These are phyloP conservation scores for Fusarium anthophilum DNA, from an alignment of 2,329 filamentous ascomycete genomes.

Conservation along the genomic window DNA sequence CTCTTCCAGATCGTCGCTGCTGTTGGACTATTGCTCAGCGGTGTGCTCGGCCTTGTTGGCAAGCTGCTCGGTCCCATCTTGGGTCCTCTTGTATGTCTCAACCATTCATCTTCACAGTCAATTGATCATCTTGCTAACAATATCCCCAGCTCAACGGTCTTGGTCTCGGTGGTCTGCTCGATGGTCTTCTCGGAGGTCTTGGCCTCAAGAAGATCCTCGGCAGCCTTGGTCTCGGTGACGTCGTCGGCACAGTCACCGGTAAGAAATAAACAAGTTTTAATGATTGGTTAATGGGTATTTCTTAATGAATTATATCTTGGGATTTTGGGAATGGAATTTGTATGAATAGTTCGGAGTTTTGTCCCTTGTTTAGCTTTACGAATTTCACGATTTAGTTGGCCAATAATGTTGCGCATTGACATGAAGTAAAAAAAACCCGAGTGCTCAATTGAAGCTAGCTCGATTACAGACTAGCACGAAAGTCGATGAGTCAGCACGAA, in stretches of 20 bases:
- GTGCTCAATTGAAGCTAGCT: background rate
- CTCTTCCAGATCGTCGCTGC: conserved; percentile 92
- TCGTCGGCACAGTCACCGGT: conserved; percentile 55
- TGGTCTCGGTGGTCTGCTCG: conserved; percentile 83
- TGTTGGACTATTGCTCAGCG: conserved; percentile 82
- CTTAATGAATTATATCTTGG: conserved; percentile 13
- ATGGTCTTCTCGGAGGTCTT: conserved; percentile 79
- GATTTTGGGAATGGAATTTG: background rate
- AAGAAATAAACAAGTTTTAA: conserved; percentile 24
- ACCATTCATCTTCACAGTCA: background rate
- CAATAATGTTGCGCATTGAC: conserved; percentile 4
- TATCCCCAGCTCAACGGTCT: conserved; percentile 71
- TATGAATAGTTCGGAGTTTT: conserved; percentile 26
- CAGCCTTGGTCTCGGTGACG: conserved; percentile 71
- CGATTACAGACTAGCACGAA: background rate
- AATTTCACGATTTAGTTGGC: conserved; percentile 28
- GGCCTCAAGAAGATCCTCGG: conserved; percentile 80
- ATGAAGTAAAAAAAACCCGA: background rate
- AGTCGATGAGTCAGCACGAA: conserved; percentile 25
- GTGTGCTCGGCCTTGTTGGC: conserved; percentile 86
- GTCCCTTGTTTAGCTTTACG: conserved; percentile 20
- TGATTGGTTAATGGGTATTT: background rate
- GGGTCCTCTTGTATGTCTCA: conserved; percentile 21
- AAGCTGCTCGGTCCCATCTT: conserved; percentile 63
- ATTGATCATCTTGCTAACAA: conserved; percentile 32